phyloP scores from a whole-genome alignment of 805 yeast genomes.

The Nakazawaea ernobii region DNA sequence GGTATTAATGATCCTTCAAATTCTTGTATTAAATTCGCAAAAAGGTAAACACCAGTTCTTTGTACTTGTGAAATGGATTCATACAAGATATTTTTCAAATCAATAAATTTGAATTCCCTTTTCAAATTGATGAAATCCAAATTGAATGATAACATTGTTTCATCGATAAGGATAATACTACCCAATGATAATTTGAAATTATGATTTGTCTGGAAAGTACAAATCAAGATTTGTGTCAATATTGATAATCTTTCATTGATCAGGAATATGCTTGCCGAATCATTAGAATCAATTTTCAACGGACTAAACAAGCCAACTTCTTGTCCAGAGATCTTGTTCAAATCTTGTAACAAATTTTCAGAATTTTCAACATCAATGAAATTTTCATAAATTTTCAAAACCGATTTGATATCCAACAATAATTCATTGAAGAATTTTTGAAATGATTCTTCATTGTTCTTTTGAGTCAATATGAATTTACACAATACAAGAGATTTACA shows the following conservation, averaged over 20 bases:
- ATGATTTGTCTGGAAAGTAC: conserved; percentile 42
- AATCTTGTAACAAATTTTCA: conserved; percentile 34
- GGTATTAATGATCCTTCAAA: conserved; percentile 36
- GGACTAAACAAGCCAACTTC: conserved; percentile 34
- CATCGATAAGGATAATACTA: conserved; percentile 41
- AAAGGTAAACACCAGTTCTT: conserved; percentile 34
- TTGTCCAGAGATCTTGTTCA: conserved; percentile 23
- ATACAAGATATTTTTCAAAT: conserved; percentile 37
- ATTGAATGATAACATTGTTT: conserved; percentile 50
- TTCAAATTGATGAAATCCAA: conserved; percentile 49
- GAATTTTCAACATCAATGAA: conserved; percentile 56
- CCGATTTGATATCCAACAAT: conserved; percentile 48
- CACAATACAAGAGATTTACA: conserved; percentile 46
- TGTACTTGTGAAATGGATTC: conserved; percentile 41
- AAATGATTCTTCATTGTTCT: conserved; percentile 42
- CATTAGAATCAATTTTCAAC: conserved; percentile 54
- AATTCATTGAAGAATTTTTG: conserved; percentile 38
- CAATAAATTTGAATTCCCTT: conserved; percentile 52
- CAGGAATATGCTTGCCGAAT: conserved; percentile 43
- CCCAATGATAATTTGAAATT: conserved; percentile 59
- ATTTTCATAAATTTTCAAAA: conserved; percentile 50
- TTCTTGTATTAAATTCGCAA: conserved; percentile 28
- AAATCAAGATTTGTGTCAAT: conserved; percentile 37
- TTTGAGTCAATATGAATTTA: conserved; percentile 51
- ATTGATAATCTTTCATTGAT: conserved; percentile 46